Conservation (phyloP, 768 basidiomycete genomes). For the Russula foetens region DNA sequence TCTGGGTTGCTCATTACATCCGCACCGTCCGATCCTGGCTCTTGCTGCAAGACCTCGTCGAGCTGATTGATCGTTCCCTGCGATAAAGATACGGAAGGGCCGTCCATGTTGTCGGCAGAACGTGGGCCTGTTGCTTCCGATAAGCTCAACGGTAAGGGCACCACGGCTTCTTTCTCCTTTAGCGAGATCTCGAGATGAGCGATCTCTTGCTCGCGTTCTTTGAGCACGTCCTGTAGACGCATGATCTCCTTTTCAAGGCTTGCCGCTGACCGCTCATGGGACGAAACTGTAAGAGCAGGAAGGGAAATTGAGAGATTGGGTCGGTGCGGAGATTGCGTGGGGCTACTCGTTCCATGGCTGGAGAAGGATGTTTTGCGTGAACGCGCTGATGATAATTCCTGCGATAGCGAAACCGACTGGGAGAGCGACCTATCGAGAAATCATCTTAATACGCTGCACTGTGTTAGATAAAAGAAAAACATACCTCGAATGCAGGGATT, state of each 20-base stretch:
- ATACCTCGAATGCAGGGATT: slow-evolving; percentile 83
- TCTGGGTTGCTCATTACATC: slow-evolving; percentile 34
- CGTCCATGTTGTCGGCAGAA: slow-evolving; percentile 10
- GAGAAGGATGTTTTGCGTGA: slow-evolving; percentile 79
- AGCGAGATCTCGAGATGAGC: slow-evolving; percentile 53
- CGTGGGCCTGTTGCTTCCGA: not conserved
- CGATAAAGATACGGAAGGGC: slow-evolving; percentile 40
- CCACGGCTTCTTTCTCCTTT: slow-evolving; percentile 29
- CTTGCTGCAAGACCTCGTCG: slow-evolving; percentile 52
- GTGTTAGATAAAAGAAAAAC: slow-evolving; percentile 13
- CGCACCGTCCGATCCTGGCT: slow-evolving; percentile 26
- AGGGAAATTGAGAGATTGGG: slow-evolving; percentile 55
- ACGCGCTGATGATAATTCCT: slow-evolving; percentile 88
- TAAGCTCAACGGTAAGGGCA: not conserved
- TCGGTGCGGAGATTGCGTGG: slow-evolving; percentile 50
- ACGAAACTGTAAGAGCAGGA: slow-evolving; percentile 30
- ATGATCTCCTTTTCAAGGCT: slow-evolving; percentile 94
- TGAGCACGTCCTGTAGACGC: slow-evolving; percentile 88
- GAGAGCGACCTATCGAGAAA: slow-evolving; percentile 64
- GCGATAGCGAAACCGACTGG: slow-evolving; percentile 93
- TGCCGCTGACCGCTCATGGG: slow-evolving; percentile 64
- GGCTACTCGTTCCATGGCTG: slow-evolving; percentile 62
- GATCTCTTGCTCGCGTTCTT: slow-evolving; percentile 90
- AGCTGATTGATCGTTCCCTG: slow-evolving; percentile 69
- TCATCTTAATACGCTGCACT: slow-evolving; percentile 12